Evolutionary conservation across 2,329 filamentous ascomycete genomes (phyloP).

Genomic region (Thielaviopsis euricoi): DNA sequence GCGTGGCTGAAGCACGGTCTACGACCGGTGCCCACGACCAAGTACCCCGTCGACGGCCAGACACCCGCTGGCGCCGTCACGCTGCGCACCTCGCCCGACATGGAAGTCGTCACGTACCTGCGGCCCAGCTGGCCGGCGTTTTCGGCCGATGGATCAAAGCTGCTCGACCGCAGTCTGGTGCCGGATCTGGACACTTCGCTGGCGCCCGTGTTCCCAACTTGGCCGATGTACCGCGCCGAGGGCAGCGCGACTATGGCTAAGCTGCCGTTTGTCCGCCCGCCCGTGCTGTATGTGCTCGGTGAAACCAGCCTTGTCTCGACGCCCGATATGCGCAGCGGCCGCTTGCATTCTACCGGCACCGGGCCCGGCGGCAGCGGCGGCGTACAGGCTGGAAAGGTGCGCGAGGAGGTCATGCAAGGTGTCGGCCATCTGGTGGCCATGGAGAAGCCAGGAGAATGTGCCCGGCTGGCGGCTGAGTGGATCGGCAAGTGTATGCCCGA

Average conservation of each 20-base stretch:
- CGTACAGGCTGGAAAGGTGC: conserved; percentile 46
- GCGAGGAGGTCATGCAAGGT: conserved; percentile 43
- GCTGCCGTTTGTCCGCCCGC: conserved; percentile 45
- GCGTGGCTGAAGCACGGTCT: conserved; percentile 58
- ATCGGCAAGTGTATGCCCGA: conserved; percentile 36
- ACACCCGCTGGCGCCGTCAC: conserved; percentile 37
- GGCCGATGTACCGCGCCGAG: conserved; percentile 54
- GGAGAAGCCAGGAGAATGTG: conserved; percentile 55
- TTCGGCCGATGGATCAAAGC: conserved; percentile 20
- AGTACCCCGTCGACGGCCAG: conserved; percentile 12
- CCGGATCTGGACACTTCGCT: conserved; percentile 29
- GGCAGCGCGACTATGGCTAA: conserved; percentile 35
- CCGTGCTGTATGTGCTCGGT: conserved; percentile 55
- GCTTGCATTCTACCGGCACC: conserved; percentile 45
- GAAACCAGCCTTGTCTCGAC: conserved; percentile 38
- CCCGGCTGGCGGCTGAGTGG: conserved; percentile 40
- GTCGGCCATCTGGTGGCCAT: conserved; percentile 72
- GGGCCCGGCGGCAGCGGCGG: conserved; percentile 54
- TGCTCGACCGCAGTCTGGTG: conserved; percentile 25
- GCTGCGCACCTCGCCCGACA: conserved; percentile 67
- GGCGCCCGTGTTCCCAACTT: conserved; percentile 21
- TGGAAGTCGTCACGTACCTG: conserved; percentile 64
- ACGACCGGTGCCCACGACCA: conserved; percentile 34
- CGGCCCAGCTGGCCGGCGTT: conserved; percentile 38
- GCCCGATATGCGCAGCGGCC: conserved; percentile 33